A percentile compares a stretch with the other conserved stretches of the same genome.
Evolutionary conservation across 805 yeast genomes (phyloP).

Genomic region (Brettanomyces bruxellensis): DNA sequence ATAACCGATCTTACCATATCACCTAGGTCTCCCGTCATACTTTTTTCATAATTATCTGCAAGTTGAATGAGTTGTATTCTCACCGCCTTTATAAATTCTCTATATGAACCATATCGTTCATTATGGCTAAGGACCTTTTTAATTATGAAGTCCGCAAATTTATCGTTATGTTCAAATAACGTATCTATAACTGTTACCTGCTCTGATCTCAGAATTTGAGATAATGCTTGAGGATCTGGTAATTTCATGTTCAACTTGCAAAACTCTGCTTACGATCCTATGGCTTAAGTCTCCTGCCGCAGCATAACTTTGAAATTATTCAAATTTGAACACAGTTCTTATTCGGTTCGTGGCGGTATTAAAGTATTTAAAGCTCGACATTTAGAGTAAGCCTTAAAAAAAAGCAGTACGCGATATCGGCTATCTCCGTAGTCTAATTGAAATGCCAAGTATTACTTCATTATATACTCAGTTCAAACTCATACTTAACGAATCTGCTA

Average conservation of each 20-base stretch:
- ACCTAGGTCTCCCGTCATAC: background rate
- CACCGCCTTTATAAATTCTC: conserved; percentile 16
- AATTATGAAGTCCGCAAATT: conserved; percentile 28
- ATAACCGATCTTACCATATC: conserved; percentile 38
- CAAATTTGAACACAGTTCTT: too few relatives aligned
- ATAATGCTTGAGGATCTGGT: background rate
- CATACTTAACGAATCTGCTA: too few relatives aligned
- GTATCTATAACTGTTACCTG: conserved; percentile 33
- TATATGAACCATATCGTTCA: conserved; percentile 18
- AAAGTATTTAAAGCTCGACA: background rate
- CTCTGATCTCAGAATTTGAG: background rate
- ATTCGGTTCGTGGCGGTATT: too few relatives aligned
- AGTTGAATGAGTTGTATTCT: conserved; percentile 6
- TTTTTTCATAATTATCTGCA: conserved; percentile 1
- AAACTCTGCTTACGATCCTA: too few relatives aligned
- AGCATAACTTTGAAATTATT: too few relatives aligned
- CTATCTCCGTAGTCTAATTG: too few relatives aligned
- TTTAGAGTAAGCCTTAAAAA: too few relatives aligned
- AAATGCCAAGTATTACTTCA: too few relatives aligned
- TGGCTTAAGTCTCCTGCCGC: too few relatives aligned
- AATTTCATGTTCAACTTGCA: background rate
- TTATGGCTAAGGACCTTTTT: conserved; percentile 19
- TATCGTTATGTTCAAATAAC: conserved; percentile 58
- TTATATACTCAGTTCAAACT: too few relatives aligned
- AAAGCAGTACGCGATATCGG: too few relatives aligned